Percentiles rank a stretch among this genome's conserved stretches.
Evolutionary conservation across 768 basidiomycete genomes (phyloP).

Genomic region (Termitomyces sp.): DNA sequence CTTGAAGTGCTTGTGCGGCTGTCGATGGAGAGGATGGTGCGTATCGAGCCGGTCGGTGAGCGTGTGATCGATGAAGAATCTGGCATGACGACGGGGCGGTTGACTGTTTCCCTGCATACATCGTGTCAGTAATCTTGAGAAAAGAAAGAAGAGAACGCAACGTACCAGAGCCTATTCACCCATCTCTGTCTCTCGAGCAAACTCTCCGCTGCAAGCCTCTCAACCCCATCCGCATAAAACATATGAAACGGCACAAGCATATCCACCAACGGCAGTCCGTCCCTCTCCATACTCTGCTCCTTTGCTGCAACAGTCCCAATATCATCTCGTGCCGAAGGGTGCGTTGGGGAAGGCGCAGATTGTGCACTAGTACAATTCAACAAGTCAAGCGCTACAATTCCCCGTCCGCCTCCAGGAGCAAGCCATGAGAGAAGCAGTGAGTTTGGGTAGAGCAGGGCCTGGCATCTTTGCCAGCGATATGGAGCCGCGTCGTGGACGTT

Average conservation of each 20-base stretch:
- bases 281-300: constrained; percentile 48
- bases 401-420: constrained; percentile 76
- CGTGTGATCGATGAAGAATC: constrained; percentile 48
- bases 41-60: constrained; percentile 57
- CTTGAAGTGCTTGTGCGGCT: constrained; percentile 41
- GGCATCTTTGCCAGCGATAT: constrained; percentile 78
- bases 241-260: constrained; percentile 88
- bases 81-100: constrained; percentile 47
- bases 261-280: constrained; percentile 57
- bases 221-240: constrained; percentile 86
- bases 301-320: constrained; percentile 83
- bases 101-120: constrained; percentile 68
- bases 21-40: constrained; percentile 63
- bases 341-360: constrained; percentile 76
- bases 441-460: constrained; percentile 79
- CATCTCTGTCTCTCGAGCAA: constrained; percentile 83
- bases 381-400: constrained; percentile 83
- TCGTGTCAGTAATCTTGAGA: neutral
- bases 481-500: constrained; percentile 85
- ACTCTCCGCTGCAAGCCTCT: constrained; percentile 86
- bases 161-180: constrained; percentile 88
- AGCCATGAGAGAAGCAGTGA: constrained; percentile 87
- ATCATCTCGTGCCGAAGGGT: constrained; percentile 80
- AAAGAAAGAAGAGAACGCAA: constrained; percentile 13
- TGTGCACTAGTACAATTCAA: constrained; percentile 86